Conservation (phyloP, 2,329 filamentous ascomycete genomes). For the Trichophyton benhamiae region DNA sequence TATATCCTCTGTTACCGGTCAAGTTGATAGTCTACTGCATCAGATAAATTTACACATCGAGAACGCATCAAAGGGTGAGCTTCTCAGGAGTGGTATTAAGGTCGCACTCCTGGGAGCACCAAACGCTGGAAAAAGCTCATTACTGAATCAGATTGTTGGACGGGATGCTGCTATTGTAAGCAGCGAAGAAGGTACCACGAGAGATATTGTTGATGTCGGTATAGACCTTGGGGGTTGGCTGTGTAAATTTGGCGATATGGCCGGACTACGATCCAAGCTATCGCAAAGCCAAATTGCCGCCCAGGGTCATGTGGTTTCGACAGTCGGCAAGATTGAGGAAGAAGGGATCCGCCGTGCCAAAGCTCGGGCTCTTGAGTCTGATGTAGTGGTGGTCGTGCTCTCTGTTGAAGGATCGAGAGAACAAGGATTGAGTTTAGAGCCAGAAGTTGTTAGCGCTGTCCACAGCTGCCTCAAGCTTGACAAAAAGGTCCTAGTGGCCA, state of each 20-base stretch:
- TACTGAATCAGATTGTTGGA: constrained; percentile 82
- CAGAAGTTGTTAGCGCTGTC: constrained; percentile 45
- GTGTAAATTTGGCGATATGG: constrained; percentile 90
- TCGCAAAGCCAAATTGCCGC: constrained; percentile 9
- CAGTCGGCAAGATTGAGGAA: constrained; percentile 63
- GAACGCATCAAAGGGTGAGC: constrained; percentile 69
- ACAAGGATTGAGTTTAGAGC: constrained; percentile 30
- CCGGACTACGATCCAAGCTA: constrained; percentile 56
- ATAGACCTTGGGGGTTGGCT: constrained; percentile 83
- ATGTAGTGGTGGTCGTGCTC: constrained; percentile 71
- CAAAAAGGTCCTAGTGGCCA: constrained; percentile 44
- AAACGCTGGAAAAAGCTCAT: constrained; percentile 87
- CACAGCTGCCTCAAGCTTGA: constrained; percentile 37
- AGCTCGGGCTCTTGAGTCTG: constrained; percentile 66
- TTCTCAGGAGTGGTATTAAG: constrained; percentile 72
- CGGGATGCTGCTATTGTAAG: constrained; percentile 93
- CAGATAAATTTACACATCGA: constrained; percentile 58
- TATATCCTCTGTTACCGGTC: constrained; percentile 53
- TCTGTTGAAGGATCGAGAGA: constrained; percentile 49
- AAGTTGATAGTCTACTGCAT: constrained; percentile 49
- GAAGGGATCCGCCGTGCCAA: constrained; percentile 86
- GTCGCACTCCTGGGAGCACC: constrained; percentile 81
- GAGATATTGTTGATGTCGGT: constrained; percentile 85
- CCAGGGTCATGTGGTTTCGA: constrained; percentile 7
- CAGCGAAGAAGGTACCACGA: constrained; percentile 78